Conservation (phyloP, 2,329 filamentous ascomycete genomes). For the Colletotrichum agaves region DNA sequence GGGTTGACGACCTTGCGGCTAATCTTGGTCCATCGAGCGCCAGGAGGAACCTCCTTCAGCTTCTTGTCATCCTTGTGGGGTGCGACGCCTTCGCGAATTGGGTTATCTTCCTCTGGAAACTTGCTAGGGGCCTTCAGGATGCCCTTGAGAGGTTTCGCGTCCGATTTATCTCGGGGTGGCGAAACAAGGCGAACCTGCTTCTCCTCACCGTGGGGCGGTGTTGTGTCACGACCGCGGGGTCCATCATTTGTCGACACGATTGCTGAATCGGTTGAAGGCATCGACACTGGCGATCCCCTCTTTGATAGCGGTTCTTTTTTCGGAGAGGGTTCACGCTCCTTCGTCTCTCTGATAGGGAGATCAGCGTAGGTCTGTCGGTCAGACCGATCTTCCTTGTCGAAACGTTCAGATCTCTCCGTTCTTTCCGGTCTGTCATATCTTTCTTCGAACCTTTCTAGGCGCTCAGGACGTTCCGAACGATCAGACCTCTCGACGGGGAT, state of each 20-base stretch:
- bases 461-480: conserved; percentile 20
- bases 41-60: conserved; percentile 75
- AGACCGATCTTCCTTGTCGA: conserved; percentile 14
- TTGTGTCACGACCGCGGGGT: conserved; percentile 55
- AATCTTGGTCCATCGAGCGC: conserved; percentile 94
- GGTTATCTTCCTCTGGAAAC: conserved; percentile 88
- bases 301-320: conserved; percentile 30
- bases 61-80: conserved; percentile 90
- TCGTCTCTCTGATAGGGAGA: conserved; percentile 18
- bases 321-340: conserved; percentile 33
- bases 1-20: conserved; percentile 89
- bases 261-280: conserved; percentile 25
- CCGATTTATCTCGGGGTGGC: conserved; percentile 70
- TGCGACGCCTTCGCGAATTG: conserved; percentile 88
- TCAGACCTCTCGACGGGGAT: conserved; percentile 29
- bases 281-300: conserved; percentile 28
- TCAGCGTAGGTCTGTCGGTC: conserved; percentile 32
- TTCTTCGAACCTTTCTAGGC: conserved; percentile 5
- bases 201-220: conserved; percentile 48
- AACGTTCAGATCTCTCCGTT: conserved; percentile 3
- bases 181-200: conserved; percentile 76
- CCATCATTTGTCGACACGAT: conserved; percentile 44
- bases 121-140: conserved; percentile 88
- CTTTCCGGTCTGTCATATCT: conserved; percentile 25
- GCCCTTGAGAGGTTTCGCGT: conserved; percentile 78